Evolutionary conservation across 257 asterid species (phyloP).

Genomic region (Solanum appendiculatum): DNA sequence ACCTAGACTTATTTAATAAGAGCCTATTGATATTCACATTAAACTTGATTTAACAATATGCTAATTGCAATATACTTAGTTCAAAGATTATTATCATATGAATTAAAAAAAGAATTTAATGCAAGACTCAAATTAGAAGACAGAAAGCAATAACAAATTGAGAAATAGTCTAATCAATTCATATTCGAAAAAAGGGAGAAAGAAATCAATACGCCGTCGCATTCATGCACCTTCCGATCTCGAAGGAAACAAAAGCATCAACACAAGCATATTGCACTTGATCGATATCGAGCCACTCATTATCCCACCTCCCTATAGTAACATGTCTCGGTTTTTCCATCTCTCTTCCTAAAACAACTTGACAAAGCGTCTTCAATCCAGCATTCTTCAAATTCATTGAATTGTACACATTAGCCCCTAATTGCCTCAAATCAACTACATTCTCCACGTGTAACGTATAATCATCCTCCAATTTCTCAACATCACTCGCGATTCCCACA

Average conservation of each 20-base stretch:
- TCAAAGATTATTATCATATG: neutral
- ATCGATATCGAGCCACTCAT: neutral
- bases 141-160: neutral
- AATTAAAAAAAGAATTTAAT: neutral
- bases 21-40: neutral
- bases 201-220: neutral
- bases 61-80: no score
- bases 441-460: slow-evolving; percentile 3
- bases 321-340: slow-evolving; percentile 13
- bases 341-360: slow-evolving; percentile 9
- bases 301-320: slow-evolving; percentile 22
- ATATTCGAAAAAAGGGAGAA: neutral
- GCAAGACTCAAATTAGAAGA: neutral
- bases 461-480: slow-evolving; percentile 9
- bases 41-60: neutral
- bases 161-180: neutral
- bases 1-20: no score
- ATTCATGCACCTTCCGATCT: slow-evolving; percentile 10
- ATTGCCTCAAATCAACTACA: slow-evolving; percentile 8
- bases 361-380: slow-evolving; percentile 17
- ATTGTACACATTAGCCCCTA: slow-evolving; percentile 5
- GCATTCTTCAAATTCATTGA: neutral
- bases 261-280: slow-evolving; percentile 21
- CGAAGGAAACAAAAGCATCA: slow-evolving; percentile 22
- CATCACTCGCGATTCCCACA: slow-evolving; percentile 6